phyloP scores from a whole-genome alignment of 2,329 filamentous ascomycete genomes.

The Boeremia exigua region DNA sequence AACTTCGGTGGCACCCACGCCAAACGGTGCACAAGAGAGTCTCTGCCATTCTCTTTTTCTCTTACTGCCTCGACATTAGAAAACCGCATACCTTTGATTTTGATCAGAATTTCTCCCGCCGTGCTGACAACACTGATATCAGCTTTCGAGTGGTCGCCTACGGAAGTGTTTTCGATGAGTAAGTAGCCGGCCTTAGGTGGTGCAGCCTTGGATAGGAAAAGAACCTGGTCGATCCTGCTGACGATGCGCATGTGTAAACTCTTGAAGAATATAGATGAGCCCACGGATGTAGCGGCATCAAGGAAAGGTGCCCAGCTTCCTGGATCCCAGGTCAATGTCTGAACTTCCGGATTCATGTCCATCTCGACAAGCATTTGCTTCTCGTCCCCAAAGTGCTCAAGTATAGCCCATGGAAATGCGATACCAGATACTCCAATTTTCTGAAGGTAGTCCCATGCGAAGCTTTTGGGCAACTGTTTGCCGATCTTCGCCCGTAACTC shows the following conservation, averaged over 20 bases:
- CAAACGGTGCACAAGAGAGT: conserved; percentile 47
- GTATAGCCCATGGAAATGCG: conserved; percentile 52
- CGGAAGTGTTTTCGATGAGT: conserved; percentile 38
- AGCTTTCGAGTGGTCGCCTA: conserved; percentile 31
- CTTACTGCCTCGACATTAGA: conserved; percentile 48
- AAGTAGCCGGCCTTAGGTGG: conserved; percentile 47
- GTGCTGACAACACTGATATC: conserved; percentile 40
- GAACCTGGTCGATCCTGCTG: conserved; percentile 38
- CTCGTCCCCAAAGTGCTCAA: conserved; percentile 48
- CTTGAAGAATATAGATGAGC: conserved; percentile 50
- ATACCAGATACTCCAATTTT: conserved; percentile 51
- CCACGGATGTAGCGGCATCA: conserved; percentile 53
- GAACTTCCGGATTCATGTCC: conserved; percentile 39
- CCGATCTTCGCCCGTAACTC: conserved; percentile 35
- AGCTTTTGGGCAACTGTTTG: conserved; percentile 37
- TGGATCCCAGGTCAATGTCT: conserved; percentile 32
- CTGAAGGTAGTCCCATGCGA: conserved; percentile 49
- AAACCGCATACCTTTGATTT: conserved; percentile 48
- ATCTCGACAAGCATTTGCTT: conserved; percentile 52
- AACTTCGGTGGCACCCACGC: conserved; percentile 49
- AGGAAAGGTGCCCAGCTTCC: conserved; percentile 50
- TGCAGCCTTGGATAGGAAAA: conserved; percentile 22
- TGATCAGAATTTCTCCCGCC: conserved; percentile 39
- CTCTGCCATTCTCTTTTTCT: conserved; percentile 30
- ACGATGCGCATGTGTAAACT: conserved; percentile 49